A percentile compares a stretch with the other conserved stretches of the same genome.
phyloP scores from a whole-genome alignment of 2,329 filamentous ascomycete species.

The Parastagonospora nodorum region DNA sequence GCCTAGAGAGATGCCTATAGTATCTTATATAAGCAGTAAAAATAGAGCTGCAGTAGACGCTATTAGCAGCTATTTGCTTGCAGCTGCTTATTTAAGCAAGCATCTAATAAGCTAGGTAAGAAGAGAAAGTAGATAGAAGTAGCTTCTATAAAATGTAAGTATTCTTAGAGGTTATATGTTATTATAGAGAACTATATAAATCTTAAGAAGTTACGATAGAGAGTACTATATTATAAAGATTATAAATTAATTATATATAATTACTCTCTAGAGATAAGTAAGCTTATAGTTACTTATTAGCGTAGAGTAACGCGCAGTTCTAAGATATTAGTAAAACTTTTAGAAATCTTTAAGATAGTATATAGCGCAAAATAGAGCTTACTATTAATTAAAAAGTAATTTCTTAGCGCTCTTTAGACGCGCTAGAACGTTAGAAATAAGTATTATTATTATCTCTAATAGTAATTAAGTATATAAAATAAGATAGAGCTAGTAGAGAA shows the following conservation, averaged over 20 bases:
- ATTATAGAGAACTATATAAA: neutral
- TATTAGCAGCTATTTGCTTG: neutral
- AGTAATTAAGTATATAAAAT: neutral
- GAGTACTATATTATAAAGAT: neutral
- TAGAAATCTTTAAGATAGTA: neutral
- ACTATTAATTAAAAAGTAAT: neutral
- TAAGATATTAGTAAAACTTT: neutral
- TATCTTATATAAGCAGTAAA: neutral
- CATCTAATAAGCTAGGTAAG: neutral
- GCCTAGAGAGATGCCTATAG: neutral
- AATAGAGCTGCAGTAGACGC: neutral
- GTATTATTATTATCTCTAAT: neutral
- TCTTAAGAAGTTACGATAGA: neutral
- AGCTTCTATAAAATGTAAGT: neutral
- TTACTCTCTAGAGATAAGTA: neutral
- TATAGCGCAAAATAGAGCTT: neutral
- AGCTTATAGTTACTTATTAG: neutral
- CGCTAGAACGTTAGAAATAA: neutral
- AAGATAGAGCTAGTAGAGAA: neutral
- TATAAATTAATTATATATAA: neutral
- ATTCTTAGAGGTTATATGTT: neutral
- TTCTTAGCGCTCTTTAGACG: neutral
- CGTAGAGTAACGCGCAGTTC: neutral
- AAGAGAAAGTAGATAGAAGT: neutral
- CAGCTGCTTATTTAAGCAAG: neutral